Percentiles rank a stretch among this genome's conserved stretches.
Conservation (phyloP, 139 green algal species). For the Pleodorina starrii region DNA sequence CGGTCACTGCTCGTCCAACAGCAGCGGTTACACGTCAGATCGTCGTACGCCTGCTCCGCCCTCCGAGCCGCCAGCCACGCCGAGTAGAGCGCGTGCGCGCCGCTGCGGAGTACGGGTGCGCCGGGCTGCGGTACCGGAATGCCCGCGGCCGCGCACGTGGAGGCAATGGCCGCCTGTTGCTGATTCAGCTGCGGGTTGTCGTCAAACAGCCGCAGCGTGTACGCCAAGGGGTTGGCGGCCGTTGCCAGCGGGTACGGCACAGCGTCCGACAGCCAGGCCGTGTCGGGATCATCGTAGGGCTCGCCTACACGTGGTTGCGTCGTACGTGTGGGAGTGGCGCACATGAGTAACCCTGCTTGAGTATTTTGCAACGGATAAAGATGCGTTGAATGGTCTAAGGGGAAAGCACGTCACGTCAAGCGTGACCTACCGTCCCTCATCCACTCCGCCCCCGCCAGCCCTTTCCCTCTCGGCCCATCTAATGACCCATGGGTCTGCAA, state of each 20-base stretch:
- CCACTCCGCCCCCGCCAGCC: too few relatives aligned
- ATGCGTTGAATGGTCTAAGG: too few relatives aligned
- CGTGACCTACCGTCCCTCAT: too few relatives aligned
- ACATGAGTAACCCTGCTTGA: too few relatives aligned
- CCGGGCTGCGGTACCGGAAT: background rate
- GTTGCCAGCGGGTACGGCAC: slow-evolving; percentile 26
- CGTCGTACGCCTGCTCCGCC: background rate
- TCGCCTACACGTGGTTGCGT: background rate
- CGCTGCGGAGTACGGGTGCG: background rate
- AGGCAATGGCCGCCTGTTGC: background rate
- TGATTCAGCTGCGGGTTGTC: background rate
- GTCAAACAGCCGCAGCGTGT: background rate
- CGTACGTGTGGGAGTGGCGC: too few relatives aligned
- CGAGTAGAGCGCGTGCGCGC: slow-evolving; percentile 14
- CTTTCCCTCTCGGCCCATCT: too few relatives aligned
- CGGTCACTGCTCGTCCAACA: background rate
- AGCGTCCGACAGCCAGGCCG: background rate
- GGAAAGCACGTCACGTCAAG: too few relatives aligned
- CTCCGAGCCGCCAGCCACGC: background rate
- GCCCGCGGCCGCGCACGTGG: background rate
- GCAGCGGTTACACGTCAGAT: background rate
- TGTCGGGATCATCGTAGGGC: slow-evolving; percentile 14
- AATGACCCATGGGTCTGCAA: too few relatives aligned
- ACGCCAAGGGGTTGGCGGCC: background rate
- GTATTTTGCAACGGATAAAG: too few relatives aligned